These are phyloP conservation scores for Pythium utonaiense DNA, from an alignment of 352 stramenopile genomes.

Conservation along the genomic window DNA sequence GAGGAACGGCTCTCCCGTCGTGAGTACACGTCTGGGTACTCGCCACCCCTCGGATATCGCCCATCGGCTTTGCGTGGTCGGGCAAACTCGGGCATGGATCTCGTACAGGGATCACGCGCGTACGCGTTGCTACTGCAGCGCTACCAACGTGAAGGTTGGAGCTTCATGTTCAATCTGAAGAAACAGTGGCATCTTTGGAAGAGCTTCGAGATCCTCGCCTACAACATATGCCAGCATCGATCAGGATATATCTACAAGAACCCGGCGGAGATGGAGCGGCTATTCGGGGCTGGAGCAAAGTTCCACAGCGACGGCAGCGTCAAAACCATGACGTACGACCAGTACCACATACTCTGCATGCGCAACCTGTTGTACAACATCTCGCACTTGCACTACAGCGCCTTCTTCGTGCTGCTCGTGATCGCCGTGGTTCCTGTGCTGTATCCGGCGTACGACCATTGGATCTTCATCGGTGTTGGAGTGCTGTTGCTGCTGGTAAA, in stretches of 20 bases:
- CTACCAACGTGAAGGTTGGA: conserved; percentile 78
- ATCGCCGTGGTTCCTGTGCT: conserved; percentile 67
- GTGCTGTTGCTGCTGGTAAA: conserved; percentile 53
- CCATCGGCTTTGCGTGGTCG: conserved; percentile 28
- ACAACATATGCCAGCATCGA: conserved; percentile 86
- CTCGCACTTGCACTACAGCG: conserved; percentile 73
- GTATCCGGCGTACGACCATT: conserved; percentile 60
- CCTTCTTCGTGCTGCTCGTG: conserved; percentile 70
- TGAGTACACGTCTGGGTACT: conserved; percentile 6
- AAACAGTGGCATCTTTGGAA: conserved; percentile 88
- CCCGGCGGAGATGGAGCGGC: conserved; percentile 70
- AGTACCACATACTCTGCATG: conserved; percentile 84
- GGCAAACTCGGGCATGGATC: conserved; percentile 66
- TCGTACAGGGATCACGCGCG: conserved; percentile 64
- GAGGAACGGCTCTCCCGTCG: conserved; percentile 23
- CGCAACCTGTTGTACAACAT: conserved; percentile 82
- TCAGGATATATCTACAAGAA: conserved; percentile 90
- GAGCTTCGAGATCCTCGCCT: conserved; percentile 84
- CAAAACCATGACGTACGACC: conserved; percentile 56
- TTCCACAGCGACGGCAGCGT: conserved; percentile 24
- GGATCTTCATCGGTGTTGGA: conserved; percentile 73
- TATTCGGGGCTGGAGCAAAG: conserved; percentile 50
- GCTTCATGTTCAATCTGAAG: conserved; percentile 71
- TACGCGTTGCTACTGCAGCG: conserved; percentile 72
- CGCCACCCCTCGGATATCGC: conserved; percentile 22